These are phyloP conservation scores for Bullera alba DNA, from an alignment of 768 basidiomycete species.

Conservation along the genomic window DNA sequence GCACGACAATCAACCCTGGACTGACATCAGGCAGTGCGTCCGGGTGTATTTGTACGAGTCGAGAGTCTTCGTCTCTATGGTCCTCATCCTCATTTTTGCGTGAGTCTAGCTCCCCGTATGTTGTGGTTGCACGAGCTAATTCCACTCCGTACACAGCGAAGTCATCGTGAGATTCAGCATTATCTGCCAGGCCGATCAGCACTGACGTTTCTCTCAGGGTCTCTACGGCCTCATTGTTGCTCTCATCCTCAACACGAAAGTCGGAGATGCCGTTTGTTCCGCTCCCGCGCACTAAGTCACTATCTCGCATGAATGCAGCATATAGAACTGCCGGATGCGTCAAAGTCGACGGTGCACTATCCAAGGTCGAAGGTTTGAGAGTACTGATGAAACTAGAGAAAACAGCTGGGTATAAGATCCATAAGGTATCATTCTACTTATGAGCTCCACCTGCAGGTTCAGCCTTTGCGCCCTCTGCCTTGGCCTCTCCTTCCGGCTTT, in stretches of 20 bases:
- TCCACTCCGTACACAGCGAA: constrained; percentile 48
- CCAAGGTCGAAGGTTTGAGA: too few relatives aligned
- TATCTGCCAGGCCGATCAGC: constrained; percentile 26
- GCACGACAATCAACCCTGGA: not conserved
- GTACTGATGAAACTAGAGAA: too few relatives aligned
- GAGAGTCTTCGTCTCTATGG: constrained; percentile 89
- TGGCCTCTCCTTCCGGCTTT: too few relatives aligned
- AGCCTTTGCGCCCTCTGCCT: too few relatives aligned
- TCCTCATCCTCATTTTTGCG: constrained; percentile 67
- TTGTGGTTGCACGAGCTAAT: not conserved
- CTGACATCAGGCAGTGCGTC: constrained; percentile 59
- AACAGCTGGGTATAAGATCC: too few relatives aligned
- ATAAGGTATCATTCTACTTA: too few relatives aligned
- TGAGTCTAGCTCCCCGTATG: constrained; percentile 15
- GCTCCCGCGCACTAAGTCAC: too few relatives aligned
- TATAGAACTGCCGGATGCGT: too few relatives aligned
- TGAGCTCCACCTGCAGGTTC: too few relatives aligned
- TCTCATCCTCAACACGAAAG: constrained; percentile 80
- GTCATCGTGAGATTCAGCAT: constrained; percentile 81
- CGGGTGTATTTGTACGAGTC: constrained; percentile 85
- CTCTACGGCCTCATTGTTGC: constrained; percentile 60
- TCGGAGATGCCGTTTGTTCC: constrained; percentile 49
- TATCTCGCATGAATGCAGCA: too few relatives aligned
- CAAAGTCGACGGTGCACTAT: too few relatives aligned
- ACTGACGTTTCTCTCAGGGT: constrained; percentile 20